These are phyloP conservation scores for Tolypocladium paradoxum DNA, from an alignment of 2,329 filamentous ascomycete genomes.

Conservation along the genomic window DNA sequence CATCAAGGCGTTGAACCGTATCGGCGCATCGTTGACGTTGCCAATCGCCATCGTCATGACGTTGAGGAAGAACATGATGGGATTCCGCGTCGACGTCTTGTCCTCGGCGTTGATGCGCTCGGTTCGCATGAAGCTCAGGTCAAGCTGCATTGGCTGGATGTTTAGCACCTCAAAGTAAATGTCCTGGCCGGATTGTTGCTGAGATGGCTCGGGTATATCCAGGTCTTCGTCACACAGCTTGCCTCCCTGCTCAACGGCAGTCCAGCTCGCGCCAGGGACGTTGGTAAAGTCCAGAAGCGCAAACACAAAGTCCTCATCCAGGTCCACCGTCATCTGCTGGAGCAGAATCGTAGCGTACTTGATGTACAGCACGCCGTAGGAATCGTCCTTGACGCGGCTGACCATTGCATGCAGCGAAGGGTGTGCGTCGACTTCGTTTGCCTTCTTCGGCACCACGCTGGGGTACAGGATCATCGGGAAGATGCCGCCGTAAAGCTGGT, in stretches of 20 bases:
- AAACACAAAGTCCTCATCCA: slow-evolving; percentile 97
- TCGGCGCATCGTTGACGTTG: slow-evolving; percentile 95
- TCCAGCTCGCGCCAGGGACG: slow-evolving; percentile 80
- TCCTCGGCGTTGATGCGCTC: slow-evolving; percentile 95
- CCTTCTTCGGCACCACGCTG: slow-evolving; percentile 93
- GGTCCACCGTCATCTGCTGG: slow-evolving; percentile 95
- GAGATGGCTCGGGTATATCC: slow-evolving; percentile 83
- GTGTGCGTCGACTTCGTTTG: slow-evolving; percentile 91
- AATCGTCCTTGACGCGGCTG: slow-evolving; percentile 94
- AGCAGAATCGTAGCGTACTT: slow-evolving; percentile 92
- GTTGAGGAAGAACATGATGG: slow-evolving; percentile 97
- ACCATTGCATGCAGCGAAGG: slow-evolving; percentile 88
- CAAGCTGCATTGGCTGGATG: slow-evolving; percentile 95
- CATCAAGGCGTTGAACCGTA: slow-evolving; percentile 86
- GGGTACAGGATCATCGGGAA: slow-evolving; percentile 97
- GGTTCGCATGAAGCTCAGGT: slow-evolving; percentile 93
- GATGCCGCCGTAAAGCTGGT: slow-evolving; percentile 94
- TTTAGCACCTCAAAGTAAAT: slow-evolving; percentile 98
- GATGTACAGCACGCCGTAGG: slow-evolving; percentile 94
- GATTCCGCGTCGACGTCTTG: slow-evolving; percentile 80
- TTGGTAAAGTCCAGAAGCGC: slow-evolving; percentile 91
- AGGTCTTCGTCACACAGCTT: slow-evolving; percentile 81
- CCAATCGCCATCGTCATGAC: slow-evolving; percentile 99
- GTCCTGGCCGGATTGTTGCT: slow-evolving; percentile 76
- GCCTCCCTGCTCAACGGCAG: slow-evolving; percentile 56